Evolutionary conservation across 1,139 yeast species (phyloP).

Genomic region (Pichia sp.): DNA sequence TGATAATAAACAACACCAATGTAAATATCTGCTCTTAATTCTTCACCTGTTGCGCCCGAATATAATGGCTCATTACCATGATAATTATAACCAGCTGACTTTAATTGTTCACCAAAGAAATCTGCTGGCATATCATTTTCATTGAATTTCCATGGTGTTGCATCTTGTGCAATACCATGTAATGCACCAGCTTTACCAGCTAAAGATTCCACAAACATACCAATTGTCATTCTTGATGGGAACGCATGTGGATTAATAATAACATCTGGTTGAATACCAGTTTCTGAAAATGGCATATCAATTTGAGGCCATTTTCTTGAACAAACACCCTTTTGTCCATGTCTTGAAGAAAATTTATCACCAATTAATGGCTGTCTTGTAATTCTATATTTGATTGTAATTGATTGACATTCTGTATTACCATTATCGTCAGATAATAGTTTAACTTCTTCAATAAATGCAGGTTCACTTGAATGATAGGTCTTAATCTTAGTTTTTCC

Average conservation of each 20-base stretch:
- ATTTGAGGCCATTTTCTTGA: slow-evolving; percentile 96
- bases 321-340: slow-evolving; percentile 99
- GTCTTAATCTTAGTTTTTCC: slow-evolving; percentile 91
- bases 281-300: slow-evolving; percentile 95
- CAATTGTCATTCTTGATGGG: slow-evolving; percentile 99
- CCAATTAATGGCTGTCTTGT: slow-evolving; percentile 94
- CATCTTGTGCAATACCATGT: slow-evolving; percentile 95
- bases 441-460: slow-evolving; percentile 91
- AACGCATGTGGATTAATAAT: slow-evolving; percentile 98
- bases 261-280: slow-evolving; percentile 95
- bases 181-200: slow-evolving; percentile 99
- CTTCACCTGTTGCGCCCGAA: slow-evolving; percentile 98
- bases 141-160: slow-evolving; percentile 92
- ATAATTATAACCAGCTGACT: slow-evolving; percentile 85
- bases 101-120: slow-evolving; percentile 89
- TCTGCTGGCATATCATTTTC: slow-evolving; percentile 96
- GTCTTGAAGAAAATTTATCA: slow-evolving; percentile 96
- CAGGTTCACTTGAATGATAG: slow-evolving; percentile 92
- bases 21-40: slow-evolving; percentile 89
- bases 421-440: slow-evolving; percentile 77
- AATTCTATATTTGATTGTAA: slow-evolving; percentile 85
- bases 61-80: slow-evolving; percentile 99
- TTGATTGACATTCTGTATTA: slow-evolving; percentile 72
- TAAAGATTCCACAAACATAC: slow-evolving; percentile 96
- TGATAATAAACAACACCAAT: slow-evolving; percentile 96